A percentile compares a stretch with the other conserved stretches of the same genome.
Conservation (phyloP, 2,329 filamentous ascomycete species). For the Colletotrichum sp. region DNA sequence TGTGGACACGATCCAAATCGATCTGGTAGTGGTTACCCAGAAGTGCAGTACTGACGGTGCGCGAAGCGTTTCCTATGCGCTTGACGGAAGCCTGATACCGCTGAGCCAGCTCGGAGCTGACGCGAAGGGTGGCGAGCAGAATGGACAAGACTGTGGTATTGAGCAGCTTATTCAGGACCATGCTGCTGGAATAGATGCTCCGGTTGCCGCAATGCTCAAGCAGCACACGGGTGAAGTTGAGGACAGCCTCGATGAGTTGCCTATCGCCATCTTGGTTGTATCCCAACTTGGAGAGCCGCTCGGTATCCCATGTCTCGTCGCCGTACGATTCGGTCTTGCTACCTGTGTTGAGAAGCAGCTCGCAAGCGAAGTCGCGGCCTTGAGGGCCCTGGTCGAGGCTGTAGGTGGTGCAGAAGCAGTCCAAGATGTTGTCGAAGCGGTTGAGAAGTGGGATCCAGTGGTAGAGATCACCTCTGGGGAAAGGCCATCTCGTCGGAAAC, state of each 20-base stretch:
- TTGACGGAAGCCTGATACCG: slow-evolving; percentile 91
- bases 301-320: slow-evolving; percentile 50
- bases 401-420: slow-evolving; percentile 82
- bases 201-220: slow-evolving; percentile 96
- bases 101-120: slow-evolving; percentile 87
- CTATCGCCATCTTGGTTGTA: slow-evolving; percentile 80
- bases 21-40: slow-evolving; percentile 86
- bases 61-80: slow-evolving; percentile 68
- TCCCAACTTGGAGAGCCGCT: slow-evolving; percentile 61
- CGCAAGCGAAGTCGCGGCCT: slow-evolving; percentile 72
- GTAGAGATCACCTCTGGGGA: slow-evolving; percentile 93
- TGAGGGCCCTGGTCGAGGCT: slow-evolving; percentile 82
- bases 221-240: slow-evolving; percentile 86
- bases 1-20: slow-evolving; percentile 80
- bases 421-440: slow-evolving; percentile 88
- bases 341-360: slow-evolving; percentile 66
- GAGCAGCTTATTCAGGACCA: slow-evolving; percentile 85
- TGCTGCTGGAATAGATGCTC: slow-evolving; percentile 94
- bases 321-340: slow-evolving; percentile 56
- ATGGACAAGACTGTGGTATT: slow-evolving; percentile 85
- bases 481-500: slow-evolving; percentile 92
- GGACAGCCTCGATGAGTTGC: slow-evolving; percentile 77
- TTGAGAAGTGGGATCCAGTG: slow-evolving; percentile 97
- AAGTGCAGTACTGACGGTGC: slow-evolving; percentile 73
- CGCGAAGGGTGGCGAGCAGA: slow-evolving; percentile 77